These are phyloP conservation scores for Alternaria triticimaculans DNA, from an alignment of 2,329 filamentous ascomycete genomes.

Conservation along the genomic window DNA sequence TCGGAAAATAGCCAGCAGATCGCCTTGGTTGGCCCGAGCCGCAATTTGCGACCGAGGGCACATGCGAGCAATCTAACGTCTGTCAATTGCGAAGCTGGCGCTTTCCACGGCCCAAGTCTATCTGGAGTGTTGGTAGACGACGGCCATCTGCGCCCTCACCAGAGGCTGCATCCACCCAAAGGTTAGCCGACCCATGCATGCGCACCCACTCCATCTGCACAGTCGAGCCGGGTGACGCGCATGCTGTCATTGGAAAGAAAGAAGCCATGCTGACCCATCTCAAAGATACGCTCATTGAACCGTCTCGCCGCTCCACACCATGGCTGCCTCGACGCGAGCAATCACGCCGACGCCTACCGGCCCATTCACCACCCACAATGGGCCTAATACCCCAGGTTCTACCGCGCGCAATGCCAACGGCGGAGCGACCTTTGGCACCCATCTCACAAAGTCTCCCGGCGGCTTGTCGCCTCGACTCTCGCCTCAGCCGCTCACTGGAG, in stretches of 20 bases:
- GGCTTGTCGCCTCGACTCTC: conserved; percentile 50
- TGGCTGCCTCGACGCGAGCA: conserved; percentile 54
- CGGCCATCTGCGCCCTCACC: conserved; percentile 14
- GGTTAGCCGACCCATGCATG: conserved; percentile 17
- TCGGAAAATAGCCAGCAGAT: conserved; percentile 18
- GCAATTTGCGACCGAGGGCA: conserved; percentile 17
- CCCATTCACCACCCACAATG: conserved; percentile 49
- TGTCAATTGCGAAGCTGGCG: conserved; percentile 27
- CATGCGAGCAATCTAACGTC: conserved; percentile 9
- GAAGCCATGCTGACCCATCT: conserved; percentile 17
- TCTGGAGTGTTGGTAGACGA: conserved; percentile 17
- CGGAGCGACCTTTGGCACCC: conserved; percentile 44
- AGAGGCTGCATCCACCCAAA: conserved; percentile 23
- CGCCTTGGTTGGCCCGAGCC: conserved; percentile 21
- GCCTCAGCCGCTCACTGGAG: conserved; percentile 55
- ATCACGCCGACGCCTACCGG: conserved; percentile 53
- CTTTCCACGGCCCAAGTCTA: conserved; percentile 11
- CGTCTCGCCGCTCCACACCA: conserved; percentile 24
- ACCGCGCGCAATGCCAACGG: conserved; percentile 33
- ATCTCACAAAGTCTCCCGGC: conserved; percentile 53
- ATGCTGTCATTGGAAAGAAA: not conserved
- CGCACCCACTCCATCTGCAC: not conserved
- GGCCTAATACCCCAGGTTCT: conserved; percentile 50
- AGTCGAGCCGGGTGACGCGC: not conserved
- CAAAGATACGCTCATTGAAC: conserved; percentile 8